These are phyloP conservation scores for Pseudonectria buxi DNA, from an alignment of 2,329 filamentous ascomycete species.

Conservation along the genomic window DNA sequence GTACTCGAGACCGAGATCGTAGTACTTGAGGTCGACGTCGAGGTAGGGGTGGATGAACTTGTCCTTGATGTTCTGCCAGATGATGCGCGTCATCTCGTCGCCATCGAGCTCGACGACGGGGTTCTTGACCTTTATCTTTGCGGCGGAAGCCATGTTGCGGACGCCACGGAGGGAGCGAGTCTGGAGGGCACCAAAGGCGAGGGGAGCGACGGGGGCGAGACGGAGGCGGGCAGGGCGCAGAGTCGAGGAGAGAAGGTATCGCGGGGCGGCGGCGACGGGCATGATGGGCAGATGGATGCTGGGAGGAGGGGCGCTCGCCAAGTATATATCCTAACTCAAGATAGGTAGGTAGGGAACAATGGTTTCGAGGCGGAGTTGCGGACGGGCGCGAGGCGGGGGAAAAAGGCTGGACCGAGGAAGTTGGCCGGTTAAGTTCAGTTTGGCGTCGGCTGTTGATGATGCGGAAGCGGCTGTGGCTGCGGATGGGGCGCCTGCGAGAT, in stretches of 20 bases:
- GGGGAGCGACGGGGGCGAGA: constrained; percentile 48
- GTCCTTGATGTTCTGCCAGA: constrained; percentile 99
- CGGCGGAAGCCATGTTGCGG: constrained; percentile 50
- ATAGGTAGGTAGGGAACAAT: no score
- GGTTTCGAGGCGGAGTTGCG: no score
- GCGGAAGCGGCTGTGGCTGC: no score
- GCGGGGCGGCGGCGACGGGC: constrained; percentile 23
- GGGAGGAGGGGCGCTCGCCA: constrained; percentile 15
- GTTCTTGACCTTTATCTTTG: constrained; percentile 99
- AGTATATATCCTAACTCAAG: no score
- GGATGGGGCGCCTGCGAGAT: no score
- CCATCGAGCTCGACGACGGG: constrained; percentile 97
- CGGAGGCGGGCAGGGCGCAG: constrained; percentile 28
- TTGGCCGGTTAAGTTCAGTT: no score
- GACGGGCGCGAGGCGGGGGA: background rate
- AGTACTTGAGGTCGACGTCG: constrained; percentile 97
- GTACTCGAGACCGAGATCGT: constrained; percentile 88
- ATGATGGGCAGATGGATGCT: constrained; percentile 20
- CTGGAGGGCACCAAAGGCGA: constrained; percentile 45
- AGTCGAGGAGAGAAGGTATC: constrained; percentile 25
- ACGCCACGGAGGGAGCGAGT: constrained; percentile 56
- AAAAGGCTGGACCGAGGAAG: no score
- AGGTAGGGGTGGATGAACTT: constrained; percentile 97
- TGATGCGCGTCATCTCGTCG: constrained; percentile 94
- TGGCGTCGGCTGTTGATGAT: no score